A percentile compares a stretch with the other conserved stretches of the same genome.
phyloP scores from a whole-genome alignment of 2,329 filamentous ascomycete species.

The Hymenoscyphus infarciens region DNA sequence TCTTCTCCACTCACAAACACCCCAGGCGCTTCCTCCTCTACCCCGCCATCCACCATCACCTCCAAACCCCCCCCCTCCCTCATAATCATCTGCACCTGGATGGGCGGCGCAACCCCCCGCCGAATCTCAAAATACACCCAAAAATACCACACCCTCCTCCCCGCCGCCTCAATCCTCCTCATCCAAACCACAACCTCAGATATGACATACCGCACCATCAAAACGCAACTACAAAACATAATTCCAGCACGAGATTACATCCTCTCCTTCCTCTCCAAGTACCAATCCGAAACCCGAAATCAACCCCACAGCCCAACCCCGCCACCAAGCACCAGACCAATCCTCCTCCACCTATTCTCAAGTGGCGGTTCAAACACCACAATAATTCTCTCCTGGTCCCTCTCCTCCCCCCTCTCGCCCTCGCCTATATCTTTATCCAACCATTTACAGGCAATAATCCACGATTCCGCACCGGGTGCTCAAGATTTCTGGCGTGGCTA shows the following conservation, averaged over 20 bases:
- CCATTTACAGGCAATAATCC: background rate
- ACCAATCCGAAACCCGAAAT: too few species aligned
- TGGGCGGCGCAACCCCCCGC: constrained; percentile 1
- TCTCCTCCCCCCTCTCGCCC: background rate
- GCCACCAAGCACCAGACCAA: background rate
- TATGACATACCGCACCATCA: constrained; percentile 5
- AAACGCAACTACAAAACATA: background rate
- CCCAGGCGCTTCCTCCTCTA: background rate
- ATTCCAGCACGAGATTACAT: background rate
- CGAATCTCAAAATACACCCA: constrained; percentile 8
- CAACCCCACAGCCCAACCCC: too few species aligned
- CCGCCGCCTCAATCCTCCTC: constrained; percentile 1
- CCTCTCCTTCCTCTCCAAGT: background rate
- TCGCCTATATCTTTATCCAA: background rate
- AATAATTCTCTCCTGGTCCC: background rate
- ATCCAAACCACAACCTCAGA: constrained; percentile 8
- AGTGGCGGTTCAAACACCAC: background rate
- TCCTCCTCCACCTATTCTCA: background rate
- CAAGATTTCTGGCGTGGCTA: constrained; percentile 3
- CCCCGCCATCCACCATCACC: background rate
- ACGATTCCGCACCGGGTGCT: background rate
- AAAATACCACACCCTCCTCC: background rate
- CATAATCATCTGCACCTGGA: constrained; percentile 7
- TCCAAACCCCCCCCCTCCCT: background rate
- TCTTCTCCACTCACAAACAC: background rate